A percentile compares a stretch with the other conserved stretches of the same genome.
These are phyloP conservation scores for Vitis riparia DNA, from an alignment of 164 flowering plant genomes.

Conservation along the genomic window DNA sequence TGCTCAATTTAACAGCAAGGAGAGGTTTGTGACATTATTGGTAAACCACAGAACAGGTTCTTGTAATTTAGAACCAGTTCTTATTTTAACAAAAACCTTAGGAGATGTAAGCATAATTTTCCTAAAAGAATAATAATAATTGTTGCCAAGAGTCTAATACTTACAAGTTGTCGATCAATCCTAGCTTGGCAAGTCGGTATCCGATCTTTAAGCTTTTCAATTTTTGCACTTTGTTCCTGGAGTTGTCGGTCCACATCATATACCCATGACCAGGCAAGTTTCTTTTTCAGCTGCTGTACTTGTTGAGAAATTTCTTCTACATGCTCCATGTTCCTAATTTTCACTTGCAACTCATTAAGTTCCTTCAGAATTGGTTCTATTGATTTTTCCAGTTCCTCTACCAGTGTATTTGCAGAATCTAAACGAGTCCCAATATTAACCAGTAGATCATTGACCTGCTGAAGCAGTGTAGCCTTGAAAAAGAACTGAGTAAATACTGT, in stretches of 20 bases:
- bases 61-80: too few species aligned
- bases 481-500: constrained; percentile 58
- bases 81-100: too few species aligned
- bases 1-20: too few species aligned
- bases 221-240: constrained; percentile 39
- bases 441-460: constrained; percentile 76
- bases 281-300: constrained; percentile 59
- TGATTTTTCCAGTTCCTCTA: constrained; percentile 59
- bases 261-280: constrained; percentile 93
- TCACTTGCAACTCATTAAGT: constrained; percentile 63
- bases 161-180: constrained; percentile 64
- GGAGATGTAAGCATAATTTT: too few species aligned
- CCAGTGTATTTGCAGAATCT: constrained; percentile 46
- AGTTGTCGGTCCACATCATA: constrained; percentile 66
- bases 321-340: constrained; percentile 83
- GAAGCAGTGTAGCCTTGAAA: constrained; percentile 96
- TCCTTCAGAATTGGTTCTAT: constrained; percentile 69
- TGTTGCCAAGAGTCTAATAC: constrained; percentile 14
- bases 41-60: too few species aligned
- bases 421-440: constrained; percentile 42
- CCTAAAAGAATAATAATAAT: background rate
- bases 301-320: constrained; percentile 81
- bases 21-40: too few species aligned
- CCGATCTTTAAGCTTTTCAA: constrained; percentile 70
- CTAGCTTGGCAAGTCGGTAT: constrained; percentile 73